phyloP scores from a whole-genome alignment of 805 yeast genomes.

The Metschnikowia arizonensis region DNA sequence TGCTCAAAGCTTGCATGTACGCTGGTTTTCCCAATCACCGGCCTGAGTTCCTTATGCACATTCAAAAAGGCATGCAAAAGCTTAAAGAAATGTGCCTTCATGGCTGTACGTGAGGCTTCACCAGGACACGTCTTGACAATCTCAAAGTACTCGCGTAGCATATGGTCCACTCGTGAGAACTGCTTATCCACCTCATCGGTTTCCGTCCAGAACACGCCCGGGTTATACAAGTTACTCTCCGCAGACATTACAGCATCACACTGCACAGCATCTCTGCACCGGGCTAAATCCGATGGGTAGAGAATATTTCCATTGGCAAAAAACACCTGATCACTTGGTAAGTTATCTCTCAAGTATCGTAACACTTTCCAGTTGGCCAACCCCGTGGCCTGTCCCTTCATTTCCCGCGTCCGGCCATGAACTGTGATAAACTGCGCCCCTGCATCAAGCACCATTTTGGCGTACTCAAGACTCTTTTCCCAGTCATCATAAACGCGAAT shows the following conservation, averaged over 20 bases:
- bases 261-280: conserved; percentile 58
- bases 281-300: conserved; percentile 75
- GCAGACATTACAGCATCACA: conserved; percentile 98
- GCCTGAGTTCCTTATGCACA: conserved; percentile 72
- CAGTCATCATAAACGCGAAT: conserved; percentile 84
- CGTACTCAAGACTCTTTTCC: conserved; percentile 80
- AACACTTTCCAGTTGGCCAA: conserved; percentile 89
- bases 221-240: conserved; percentile 90
- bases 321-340: conserved; percentile 77
- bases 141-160: conserved; percentile 84
- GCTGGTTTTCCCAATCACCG: conserved; percentile 56
- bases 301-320: conserved; percentile 94
- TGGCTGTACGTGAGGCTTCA: conserved; percentile 72
- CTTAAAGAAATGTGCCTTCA: conserved; percentile 92
- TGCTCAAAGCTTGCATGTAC: conserved; percentile 35
- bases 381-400: conserved; percentile 96
- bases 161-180: conserved; percentile 80
- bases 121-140: conserved; percentile 61
- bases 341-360: conserved; percentile 67
- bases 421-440: conserved; percentile 95
- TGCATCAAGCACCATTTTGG: conserved; percentile 80
- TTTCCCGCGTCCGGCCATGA: conserved; percentile 94
- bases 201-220: conserved; percentile 75
- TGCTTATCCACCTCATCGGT: conserved; percentile 53
- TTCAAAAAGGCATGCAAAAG: conserved; percentile 76